These are phyloP conservation scores for Beauveria caledonica DNA, from an alignment of 2,329 filamentous ascomycete genomes.

Conservation along the genomic window DNA sequence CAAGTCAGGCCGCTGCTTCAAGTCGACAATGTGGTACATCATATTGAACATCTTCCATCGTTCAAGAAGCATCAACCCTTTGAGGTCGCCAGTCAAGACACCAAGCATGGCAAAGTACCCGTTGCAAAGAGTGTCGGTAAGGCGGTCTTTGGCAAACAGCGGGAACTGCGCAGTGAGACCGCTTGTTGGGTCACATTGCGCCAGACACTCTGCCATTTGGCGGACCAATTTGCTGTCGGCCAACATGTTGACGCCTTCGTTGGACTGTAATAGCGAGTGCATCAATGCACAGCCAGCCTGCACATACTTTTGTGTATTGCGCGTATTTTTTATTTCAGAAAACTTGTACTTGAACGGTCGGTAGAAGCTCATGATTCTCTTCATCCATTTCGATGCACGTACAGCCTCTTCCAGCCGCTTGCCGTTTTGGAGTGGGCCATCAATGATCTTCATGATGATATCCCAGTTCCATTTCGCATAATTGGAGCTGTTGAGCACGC, in stretches of 20 bases:
- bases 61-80: conserved; percentile 83
- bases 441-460: conserved; percentile 79
- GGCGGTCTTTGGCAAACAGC: conserved; percentile 77
- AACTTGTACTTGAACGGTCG: conserved; percentile 96
- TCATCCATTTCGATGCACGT: conserved; percentile 92
- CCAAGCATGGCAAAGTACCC: conserved; percentile 95
- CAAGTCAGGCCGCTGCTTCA: conserved; percentile 83
- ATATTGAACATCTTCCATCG: conserved; percentile 98
- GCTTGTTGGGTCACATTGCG: conserved; percentile 82
- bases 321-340: conserved; percentile 79
- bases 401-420: conserved; percentile 91
- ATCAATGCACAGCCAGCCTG: conserved; percentile 82
- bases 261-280: conserved; percentile 74
- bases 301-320: conserved; percentile 90
- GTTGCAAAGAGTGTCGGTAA: conserved; percentile 78
- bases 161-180: conserved; percentile 74
- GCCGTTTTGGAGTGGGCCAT: conserved; percentile 82
- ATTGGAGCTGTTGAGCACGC: conserved; percentile 81
- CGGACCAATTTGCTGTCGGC: conserved; percentile 87
- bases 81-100: conserved; percentile 71
- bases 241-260: conserved; percentile 77
- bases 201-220: conserved; percentile 91
- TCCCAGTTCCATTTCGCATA: conserved; percentile 98
- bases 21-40: conserved; percentile 96
- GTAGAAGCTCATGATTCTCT: conserved; percentile 89